Conservation (phyloP, 2,329 filamentous ascomycete species). For the Arthrinium phaeospermum region DNA sequence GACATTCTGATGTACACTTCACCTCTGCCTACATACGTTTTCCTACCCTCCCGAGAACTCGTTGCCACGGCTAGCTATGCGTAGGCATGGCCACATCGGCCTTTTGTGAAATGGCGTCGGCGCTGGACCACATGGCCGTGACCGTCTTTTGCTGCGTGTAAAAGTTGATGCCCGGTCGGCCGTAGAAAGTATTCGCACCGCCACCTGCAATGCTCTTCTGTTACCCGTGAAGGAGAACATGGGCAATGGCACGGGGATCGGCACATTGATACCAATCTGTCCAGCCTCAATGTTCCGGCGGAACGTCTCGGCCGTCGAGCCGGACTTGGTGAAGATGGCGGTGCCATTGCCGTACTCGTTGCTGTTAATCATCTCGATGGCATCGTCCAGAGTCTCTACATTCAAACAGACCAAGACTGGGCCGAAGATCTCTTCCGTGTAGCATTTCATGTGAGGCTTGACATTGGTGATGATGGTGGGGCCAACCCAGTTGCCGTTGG, state of each 20-base stretch:
- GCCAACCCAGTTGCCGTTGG: conserved; percentile 84
- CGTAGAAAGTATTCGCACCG: conserved; percentile 93
- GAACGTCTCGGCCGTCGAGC: conserved; percentile 78
- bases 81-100: conserved; percentile 88
- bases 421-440: conserved; percentile 85
- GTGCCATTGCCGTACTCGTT: conserved; percentile 90
- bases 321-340: conserved; percentile 82
- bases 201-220: conserved; percentile 90
- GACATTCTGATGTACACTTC: not conserved
- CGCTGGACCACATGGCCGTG: conserved; percentile 85
- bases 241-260: conserved; percentile 74
- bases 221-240: conserved; percentile 78
- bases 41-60: not conserved
- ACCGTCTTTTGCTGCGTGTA: conserved; percentile 99
- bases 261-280: conserved; percentile 86
- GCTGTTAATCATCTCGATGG: conserved; percentile 79
- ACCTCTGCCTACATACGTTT: not conserved
- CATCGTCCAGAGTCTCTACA: conserved; percentile 78
- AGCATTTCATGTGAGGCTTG: conserved; percentile 81
- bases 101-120: conserved; percentile 85
- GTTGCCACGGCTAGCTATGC: conserved; percentile 38
- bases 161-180: conserved; percentile 88
- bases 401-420: conserved; percentile 84
- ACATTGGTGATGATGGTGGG: conserved; percentile 86
- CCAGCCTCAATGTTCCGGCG: conserved; percentile 82